Evolutionary conservation across 2,329 filamentous ascomycete genomes (phyloP).

Genomic region (Fusarium tjaetaba): DNA sequence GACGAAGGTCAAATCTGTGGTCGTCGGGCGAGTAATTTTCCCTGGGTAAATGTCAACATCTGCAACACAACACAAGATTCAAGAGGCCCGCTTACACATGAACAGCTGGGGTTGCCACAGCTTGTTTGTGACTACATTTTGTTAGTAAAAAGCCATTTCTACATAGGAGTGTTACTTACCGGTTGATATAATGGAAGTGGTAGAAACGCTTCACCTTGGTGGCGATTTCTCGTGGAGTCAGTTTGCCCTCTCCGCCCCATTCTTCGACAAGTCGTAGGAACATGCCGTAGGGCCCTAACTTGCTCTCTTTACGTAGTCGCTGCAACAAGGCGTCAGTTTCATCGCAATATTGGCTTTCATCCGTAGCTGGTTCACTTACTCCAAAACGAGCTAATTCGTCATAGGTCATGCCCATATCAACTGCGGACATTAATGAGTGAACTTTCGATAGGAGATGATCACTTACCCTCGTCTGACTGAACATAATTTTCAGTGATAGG

Average conservation of each 20-base stretch:
- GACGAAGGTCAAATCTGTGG: conserved; percentile 41
- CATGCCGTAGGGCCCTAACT: conserved; percentile 53
- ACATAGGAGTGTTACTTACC: neutral
- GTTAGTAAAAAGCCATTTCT: neutral
- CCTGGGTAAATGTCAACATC: neutral
- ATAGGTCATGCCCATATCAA: conserved; percentile 57
- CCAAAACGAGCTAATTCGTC: conserved; percentile 54
- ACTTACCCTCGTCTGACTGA: neutral
- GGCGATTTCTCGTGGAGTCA: conserved; percentile 51
- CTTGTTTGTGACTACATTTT: conserved; percentile 14
- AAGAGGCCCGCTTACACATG: neutral
- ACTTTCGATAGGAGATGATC: neutral
- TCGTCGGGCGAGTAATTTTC: conserved; percentile 42
- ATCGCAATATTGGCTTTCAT: neutral
- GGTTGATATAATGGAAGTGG: conserved; percentile 44
- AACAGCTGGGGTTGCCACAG: conserved; percentile 20
- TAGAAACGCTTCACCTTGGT: conserved; percentile 48
- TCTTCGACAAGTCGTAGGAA: conserved; percentile 53
- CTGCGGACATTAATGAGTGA: conserved; percentile 22
- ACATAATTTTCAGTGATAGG: conserved; percentile 51
- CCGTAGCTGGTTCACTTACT: neutral
- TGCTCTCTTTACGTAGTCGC: conserved; percentile 53
- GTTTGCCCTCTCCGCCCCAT: conserved; percentile 48
- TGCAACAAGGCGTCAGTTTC: neutral
- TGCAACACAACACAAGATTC: neutral